Conservation (phyloP, 2,329 filamentous ascomycete species). For the Fonsecaea pedrosoi region DNA sequence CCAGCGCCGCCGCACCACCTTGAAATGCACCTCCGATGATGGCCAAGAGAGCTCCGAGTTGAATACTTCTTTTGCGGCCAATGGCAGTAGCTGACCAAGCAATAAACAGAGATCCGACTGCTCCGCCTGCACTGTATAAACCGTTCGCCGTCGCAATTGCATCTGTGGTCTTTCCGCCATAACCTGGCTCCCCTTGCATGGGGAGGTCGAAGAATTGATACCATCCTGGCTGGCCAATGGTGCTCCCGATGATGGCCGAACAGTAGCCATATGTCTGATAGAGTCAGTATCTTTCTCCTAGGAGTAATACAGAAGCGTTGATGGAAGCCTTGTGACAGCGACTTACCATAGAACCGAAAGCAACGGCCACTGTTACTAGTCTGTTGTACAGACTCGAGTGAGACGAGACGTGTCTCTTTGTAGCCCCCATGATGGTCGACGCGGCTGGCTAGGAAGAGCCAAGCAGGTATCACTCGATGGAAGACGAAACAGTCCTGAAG, state of each 20-base stretch:
- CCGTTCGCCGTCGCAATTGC: slow-evolving; percentile 56
- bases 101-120: slow-evolving; percentile 43
- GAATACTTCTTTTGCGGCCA: slow-evolving; percentile 49
- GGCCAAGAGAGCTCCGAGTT: slow-evolving; percentile 40
- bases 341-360: slow-evolving; percentile 50
- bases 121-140: slow-evolving; percentile 52
- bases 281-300: neutral
- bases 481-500: neutral
- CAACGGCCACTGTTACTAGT: slow-evolving; percentile 49
- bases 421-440: slow-evolving; percentile 21
- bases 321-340: neutral
- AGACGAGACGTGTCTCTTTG: slow-evolving; percentile 25
- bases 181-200: slow-evolving; percentile 49
- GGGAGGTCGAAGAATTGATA: slow-evolving; percentile 53
- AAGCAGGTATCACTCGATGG: neutral
- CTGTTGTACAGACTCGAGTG: slow-evolving; percentile 50
- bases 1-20: slow-evolving; percentile 32
- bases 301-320: neutral
- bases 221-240: slow-evolving; percentile 56
- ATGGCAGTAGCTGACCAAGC: slow-evolving; percentile 45
- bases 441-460: slow-evolving; percentile 7
- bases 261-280: slow-evolving; percentile 43
- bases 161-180: slow-evolving; percentile 49
- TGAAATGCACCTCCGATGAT: slow-evolving; percentile 36
- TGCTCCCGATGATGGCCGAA: slow-evolving; percentile 50